Evolutionary conservation across 345 rosid species (phyloP).

Genomic region (Erysimum cheiranthoides): DNA sequence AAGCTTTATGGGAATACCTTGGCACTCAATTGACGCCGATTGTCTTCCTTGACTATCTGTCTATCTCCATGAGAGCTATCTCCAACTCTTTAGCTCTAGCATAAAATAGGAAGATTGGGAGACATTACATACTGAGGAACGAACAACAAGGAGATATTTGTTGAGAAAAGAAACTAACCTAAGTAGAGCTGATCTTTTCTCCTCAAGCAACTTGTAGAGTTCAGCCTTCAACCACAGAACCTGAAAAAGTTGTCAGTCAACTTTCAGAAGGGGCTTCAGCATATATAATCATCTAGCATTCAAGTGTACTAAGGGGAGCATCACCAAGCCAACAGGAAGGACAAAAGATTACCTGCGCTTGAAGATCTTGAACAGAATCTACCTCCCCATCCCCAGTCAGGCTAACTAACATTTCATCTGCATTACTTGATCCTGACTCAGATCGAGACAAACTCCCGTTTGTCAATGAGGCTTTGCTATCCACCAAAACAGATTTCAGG

Average conservation of each 20-base stretch:
- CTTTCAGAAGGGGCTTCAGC: constrained; percentile 10
- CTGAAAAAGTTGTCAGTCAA: constrained; percentile 53
- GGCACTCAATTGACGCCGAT: constrained; percentile 92
- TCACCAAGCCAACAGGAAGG: constrained; percentile 31
- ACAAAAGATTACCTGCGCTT: constrained; percentile 70
- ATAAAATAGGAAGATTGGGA: constrained; percentile 35
- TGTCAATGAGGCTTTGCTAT: constrained; percentile 52
- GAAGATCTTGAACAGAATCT: constrained; percentile 84
- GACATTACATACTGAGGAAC: constrained; percentile 22
- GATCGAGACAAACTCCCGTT: constrained; percentile 73
- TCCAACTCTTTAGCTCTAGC: constrained; percentile 98
- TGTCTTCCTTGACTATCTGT: constrained; percentile 99
- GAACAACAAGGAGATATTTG: not conserved
- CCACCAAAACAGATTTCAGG: constrained; percentile 70
- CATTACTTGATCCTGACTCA: constrained; percentile 77
- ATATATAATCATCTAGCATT: constrained; percentile 19
- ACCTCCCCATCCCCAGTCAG: constrained; percentile 74
- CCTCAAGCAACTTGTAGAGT: constrained; percentile 93
- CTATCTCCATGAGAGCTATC: constrained; percentile 99
- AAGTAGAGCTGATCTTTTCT: constrained; percentile 91
- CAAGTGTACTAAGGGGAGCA: constrained; percentile 22
- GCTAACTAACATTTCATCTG: constrained; percentile 74
- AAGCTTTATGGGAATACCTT: constrained; percentile 59
- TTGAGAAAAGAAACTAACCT: constrained; percentile 57
- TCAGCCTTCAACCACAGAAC: constrained; percentile 92